Base-by-base conservation (phyloP, 257 asterid genomes). In the Scutellaria baicalensis region DNA sequence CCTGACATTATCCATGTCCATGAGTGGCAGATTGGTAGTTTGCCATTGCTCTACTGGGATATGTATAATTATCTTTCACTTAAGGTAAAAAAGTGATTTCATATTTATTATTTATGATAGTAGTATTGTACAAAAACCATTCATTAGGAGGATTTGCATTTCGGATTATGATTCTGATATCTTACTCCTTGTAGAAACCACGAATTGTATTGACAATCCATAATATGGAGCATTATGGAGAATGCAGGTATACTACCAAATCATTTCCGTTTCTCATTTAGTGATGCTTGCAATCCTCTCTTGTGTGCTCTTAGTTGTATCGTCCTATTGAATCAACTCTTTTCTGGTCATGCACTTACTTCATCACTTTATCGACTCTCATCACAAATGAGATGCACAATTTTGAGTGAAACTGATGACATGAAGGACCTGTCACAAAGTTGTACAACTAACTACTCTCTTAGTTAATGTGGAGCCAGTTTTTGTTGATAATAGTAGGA, bases 181-280 rank as follows among this genome's bases (percentile, higher is more conserved):
- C 65, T 67, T 64, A 47, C 72, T 57, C 56, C 57, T 57, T 76
- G 74, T 75, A 92, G 97, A 89, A 85, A 82, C 95, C 93, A 12
- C 82, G 96, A 75, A 79, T 92, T 72, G 85, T 87, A 73, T 79
- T 89, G 88, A 91, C 96, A 27, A 87, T 89, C 73, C 97, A 91
- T 83, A 91, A 91, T 81, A 87, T 91, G 97, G 97, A 89, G 87
- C 95, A 91, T 61, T 87, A 87, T 70, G 97, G 96, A 79, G 97
- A 91, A 73, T 91, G 97, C 95, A 84, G 93, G 97, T 89, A 68
- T 55, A 51, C 43, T 63, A 52, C 66, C 68, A 47, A 59, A 38
- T 64, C 8, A 42, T 58, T 8, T 12, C 62, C 18, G 36, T 39
- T 71, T 67, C 18, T 27, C 38, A 6, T 36, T 36, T 10, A 55